Conservation (phyloP, 2,329 filamentous ascomycete species). For the Penicillium paneum region DNA sequence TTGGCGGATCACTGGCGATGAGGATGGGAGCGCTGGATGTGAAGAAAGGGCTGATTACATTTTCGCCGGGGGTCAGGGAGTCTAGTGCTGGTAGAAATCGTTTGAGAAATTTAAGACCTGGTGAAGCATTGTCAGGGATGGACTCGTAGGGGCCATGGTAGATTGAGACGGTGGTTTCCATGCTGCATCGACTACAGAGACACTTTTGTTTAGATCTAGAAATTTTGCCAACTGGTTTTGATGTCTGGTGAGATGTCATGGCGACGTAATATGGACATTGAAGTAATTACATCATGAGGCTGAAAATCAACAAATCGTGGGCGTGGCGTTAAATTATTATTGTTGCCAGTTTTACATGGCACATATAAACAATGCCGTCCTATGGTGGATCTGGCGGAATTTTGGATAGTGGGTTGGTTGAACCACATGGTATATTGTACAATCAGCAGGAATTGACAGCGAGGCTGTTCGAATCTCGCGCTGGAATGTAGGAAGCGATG, state of each 20-base stretch:
- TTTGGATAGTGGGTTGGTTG: neutral
- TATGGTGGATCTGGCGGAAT: neutral
- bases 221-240: neutral
- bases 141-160: conserved; percentile 21
- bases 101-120: conserved; percentile 22
- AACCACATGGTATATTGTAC: neutral
- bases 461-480: neutral
- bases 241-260: neutral
- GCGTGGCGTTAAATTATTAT: neutral
- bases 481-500: neutral
- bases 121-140: conserved; percentile 14
- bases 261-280: neutral
- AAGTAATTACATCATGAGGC: conserved; percentile 7
- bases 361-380: neutral
- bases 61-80: conserved; percentile 8
- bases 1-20: conserved; percentile 19
- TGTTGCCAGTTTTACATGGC: neutral
- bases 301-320: neutral
- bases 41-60: conserved; percentile 14
- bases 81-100: conserved; percentile 21
- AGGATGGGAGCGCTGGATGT: conserved; percentile 15
- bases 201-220: neutral
- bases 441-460: neutral
- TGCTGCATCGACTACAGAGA: neutral
- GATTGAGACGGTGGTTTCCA: conserved; percentile 11